Evolutionary conservation across 2,329 filamentous ascomycete genomes (phyloP).

Genomic region (Dendryphion nanum): DNA sequence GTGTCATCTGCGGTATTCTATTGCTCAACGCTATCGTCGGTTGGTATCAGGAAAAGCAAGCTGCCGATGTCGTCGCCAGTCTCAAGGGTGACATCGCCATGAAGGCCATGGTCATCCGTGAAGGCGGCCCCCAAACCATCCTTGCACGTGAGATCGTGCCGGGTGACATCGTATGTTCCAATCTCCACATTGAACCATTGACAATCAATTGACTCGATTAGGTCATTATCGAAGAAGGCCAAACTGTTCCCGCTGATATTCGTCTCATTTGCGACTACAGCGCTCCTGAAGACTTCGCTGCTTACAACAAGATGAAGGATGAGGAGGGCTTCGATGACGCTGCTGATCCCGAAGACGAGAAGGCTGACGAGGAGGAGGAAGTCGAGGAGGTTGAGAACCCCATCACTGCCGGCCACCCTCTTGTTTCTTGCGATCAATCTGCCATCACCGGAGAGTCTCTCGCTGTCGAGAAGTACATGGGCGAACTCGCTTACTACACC

Average conservation of each 20-base stretch:
- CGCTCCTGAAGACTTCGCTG: slow-evolving; percentile 64
- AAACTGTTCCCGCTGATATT: slow-evolving; percentile 67
- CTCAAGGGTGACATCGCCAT: slow-evolving; percentile 78
- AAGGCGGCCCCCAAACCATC: slow-evolving; percentile 67
- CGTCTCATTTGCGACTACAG: slow-evolving; percentile 73
- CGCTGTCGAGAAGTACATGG: slow-evolving; percentile 77
- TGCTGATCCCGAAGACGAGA: slow-evolving; percentile 59
- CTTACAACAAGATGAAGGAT: slow-evolving; percentile 63
- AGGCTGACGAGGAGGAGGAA: slow-evolving; percentile 60
- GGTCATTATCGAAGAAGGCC: slow-evolving; percentile 70
- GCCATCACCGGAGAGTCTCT: slow-evolving; percentile 80
- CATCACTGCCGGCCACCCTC: slow-evolving; percentile 61
- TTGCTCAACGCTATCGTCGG: slow-evolving; percentile 73
- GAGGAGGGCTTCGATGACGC: slow-evolving; percentile 54
- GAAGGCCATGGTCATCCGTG: slow-evolving; percentile 66
- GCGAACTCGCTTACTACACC: slow-evolving; percentile 73
- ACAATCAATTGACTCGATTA: slow-evolving; percentile 24
- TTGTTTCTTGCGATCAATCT: slow-evolving; percentile 74
- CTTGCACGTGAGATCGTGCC: slow-evolving; percentile 72
- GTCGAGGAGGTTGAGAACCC: slow-evolving; percentile 53
- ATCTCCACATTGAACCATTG: not conserved
- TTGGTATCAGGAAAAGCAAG: slow-evolving; percentile 81
- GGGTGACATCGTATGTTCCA: slow-evolving; percentile 63
- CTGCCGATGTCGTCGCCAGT: slow-evolving; percentile 71
- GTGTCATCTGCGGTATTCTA: slow-evolving; percentile 75